Conservation (phyloP, 805 yeast genomes). For the Candida taoyuanica region DNA sequence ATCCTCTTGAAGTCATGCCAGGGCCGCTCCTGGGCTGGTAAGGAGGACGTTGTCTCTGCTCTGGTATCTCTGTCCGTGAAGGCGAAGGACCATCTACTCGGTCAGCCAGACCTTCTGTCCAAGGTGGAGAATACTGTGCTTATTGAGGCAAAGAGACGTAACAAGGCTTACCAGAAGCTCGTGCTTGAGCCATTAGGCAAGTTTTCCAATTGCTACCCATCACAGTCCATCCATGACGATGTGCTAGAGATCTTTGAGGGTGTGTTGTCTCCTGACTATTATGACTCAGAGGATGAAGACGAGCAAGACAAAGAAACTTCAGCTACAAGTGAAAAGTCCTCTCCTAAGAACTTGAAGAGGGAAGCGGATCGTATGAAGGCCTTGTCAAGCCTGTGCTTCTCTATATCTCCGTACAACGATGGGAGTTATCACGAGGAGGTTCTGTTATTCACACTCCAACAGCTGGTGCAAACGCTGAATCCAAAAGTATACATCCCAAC, state of each 20-base stretch:
- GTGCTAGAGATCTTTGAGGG: slow-evolving; percentile 29
- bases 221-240: slow-evolving; percentile 29
- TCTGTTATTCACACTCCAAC: slow-evolving; percentile 29
- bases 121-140: slow-evolving; percentile 41
- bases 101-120: slow-evolving; percentile 30
- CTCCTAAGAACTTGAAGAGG: slow-evolving; percentile 38
- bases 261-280: slow-evolving; percentile 37
- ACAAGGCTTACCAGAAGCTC: slow-evolving; percentile 55
- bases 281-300: slow-evolving; percentile 36
- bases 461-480: slow-evolving; percentile 26
- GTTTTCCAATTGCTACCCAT: slow-evolving; percentile 39
- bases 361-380: slow-evolving; percentile 44
- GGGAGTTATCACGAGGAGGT: slow-evolving; percentile 20
- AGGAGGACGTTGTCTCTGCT: slow-evolving; percentile 70
- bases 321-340: slow-evolving; percentile 33
- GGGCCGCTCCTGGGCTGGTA: slow-evolving; percentile 88
- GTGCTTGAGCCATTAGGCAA: slow-evolving; percentile 50
- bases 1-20: slow-evolving; percentile 54
- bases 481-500: slow-evolving; percentile 34
- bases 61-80: slow-evolving; percentile 53
- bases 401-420: slow-evolving; percentile 27
- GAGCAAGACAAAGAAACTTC: slow-evolving; percentile 31
- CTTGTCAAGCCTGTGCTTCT: slow-evolving; percentile 32
- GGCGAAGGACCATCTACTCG: slow-evolving; percentile 33
- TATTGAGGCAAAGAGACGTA: slow-evolving; percentile 63